Percentiles rank a stretch among this genome's conserved stretches.
phyloP scores from a whole-genome alignment of 345 rosid genomes.

The Boechera stricta region DNA sequence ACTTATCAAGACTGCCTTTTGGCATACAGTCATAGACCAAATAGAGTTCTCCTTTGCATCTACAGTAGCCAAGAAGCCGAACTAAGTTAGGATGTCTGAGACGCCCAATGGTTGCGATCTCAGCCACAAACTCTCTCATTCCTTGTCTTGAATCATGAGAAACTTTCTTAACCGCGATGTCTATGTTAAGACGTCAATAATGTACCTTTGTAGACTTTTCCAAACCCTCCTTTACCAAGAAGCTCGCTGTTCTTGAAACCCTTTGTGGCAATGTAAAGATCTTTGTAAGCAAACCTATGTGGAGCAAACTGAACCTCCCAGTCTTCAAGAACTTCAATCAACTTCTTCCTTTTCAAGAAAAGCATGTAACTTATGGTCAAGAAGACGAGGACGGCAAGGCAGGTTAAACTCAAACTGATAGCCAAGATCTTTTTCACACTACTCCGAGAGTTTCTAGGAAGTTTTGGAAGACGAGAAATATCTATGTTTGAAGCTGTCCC shows the following conservation, averaged over 20 bases:
- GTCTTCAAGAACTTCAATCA: slow-evolving; percentile 48
- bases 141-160: slow-evolving; percentile 54
- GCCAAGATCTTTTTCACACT: slow-evolving; percentile 42
- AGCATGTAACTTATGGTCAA: slow-evolving; percentile 19
- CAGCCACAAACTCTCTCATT: slow-evolving; percentile 57
- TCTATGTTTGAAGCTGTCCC: slow-evolving; percentile 49
- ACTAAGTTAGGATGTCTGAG: slow-evolving; percentile 56
- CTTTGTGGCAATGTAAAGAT: slow-evolving; percentile 47
- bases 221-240: slow-evolving; percentile 57
- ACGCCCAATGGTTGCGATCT: slow-evolving; percentile 50
- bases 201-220: slow-evolving; percentile 55
- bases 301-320: slow-evolving; percentile 59
- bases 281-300: slow-evolving; percentile 49
- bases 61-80: slow-evolving; percentile 52
- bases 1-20: slow-evolving; percentile 49
- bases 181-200: slow-evolving; percentile 34
- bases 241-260: slow-evolving; percentile 57
- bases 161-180: slow-evolving; percentile 56
- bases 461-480: slow-evolving; percentile 53
- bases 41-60: slow-evolving; percentile 46
- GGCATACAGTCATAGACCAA: slow-evolving; percentile 58
- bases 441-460: slow-evolving; percentile 41
- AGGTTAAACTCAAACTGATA: slow-evolving; percentile 26
- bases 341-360: slow-evolving; percentile 42
- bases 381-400: slow-evolving; percentile 22